A percentile compares a stretch with the other conserved stretches of the same genome.
phyloP scores from a whole-genome alignment of 2,329 filamentous ascomycete species.

The Allantophomopsis lycopodina region DNA sequence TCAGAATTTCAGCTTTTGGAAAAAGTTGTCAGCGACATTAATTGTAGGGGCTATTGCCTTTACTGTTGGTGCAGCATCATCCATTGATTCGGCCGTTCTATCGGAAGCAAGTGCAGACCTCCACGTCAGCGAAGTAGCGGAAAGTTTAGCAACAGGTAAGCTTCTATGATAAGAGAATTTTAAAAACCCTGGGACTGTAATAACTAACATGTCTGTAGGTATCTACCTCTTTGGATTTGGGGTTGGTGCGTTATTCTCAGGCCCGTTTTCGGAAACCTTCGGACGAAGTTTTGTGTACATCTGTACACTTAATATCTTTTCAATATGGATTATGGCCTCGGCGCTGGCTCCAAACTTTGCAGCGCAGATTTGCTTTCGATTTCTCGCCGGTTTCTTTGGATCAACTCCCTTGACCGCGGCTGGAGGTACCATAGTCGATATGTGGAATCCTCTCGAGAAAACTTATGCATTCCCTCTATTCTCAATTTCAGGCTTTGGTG shows the following conservation, averaged over 20 bases:
- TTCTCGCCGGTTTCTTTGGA: constrained; percentile 27
- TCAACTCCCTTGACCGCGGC: constrained; percentile 25
- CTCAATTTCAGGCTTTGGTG: constrained; percentile 9
- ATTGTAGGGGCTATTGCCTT: neutral
- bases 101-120: constrained; percentile 27
- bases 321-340: constrained; percentile 25
- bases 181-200: too few relatives aligned
- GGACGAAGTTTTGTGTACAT: constrained; percentile 27
- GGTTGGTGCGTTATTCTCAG: constrained; percentile 21
- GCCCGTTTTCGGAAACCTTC: constrained; percentile 24
- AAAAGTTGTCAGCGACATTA: neutral
- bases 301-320: constrained; percentile 23
- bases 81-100: neutral
- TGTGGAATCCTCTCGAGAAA: constrained; percentile 17
- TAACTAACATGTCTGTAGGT: neutral
- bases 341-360: constrained; percentile 27
- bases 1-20: neutral
- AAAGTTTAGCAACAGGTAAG: constrained; percentile 29
- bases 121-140: constrained; percentile 32
- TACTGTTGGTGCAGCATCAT: neutral
- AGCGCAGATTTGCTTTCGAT: constrained; percentile 27
- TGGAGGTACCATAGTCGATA: constrained; percentile 25
- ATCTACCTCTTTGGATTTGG: constrained; percentile 22
- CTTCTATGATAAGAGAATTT: neutral
- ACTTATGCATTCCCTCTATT: constrained; percentile 15